phyloP scores from a whole-genome alignment of 192 early-diverging fungal species.

The Coemansia sp. region DNA sequence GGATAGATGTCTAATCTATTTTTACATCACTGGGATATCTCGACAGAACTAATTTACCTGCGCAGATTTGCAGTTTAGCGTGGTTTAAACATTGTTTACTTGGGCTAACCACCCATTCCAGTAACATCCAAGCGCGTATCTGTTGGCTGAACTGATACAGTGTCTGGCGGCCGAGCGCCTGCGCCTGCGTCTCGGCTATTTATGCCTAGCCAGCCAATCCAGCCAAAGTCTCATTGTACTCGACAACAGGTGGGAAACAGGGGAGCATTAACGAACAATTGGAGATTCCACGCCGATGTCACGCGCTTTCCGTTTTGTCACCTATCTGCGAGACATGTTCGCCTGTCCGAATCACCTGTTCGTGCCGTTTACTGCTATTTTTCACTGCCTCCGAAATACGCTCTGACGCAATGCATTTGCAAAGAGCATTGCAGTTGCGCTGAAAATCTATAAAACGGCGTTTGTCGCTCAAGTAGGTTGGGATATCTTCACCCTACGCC shows the following conservation, averaged over 20 bases:
- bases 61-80: background rate
- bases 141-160: too few species aligned
- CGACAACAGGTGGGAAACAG: background rate
- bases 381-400: background rate
- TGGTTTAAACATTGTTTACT: background rate
- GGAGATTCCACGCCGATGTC: background rate
- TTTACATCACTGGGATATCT: background rate
- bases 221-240: background rate
- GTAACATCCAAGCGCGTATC: too few species aligned
- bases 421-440: background rate
- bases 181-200: too few species aligned
- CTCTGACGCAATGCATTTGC: background rate
- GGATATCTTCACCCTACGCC: background rate
- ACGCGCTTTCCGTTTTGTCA: background rate
- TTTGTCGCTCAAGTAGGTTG: background rate
- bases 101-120: too few species aligned
- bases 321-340: background rate
- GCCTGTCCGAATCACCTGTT: background rate
- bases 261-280: background rate
- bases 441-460: background rate
- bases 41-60: background rate
- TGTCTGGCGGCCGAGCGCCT: background rate
- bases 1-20: constrained; percentile 4
- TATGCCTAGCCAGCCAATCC: too few species aligned
- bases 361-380: background rate